phyloP scores from a whole-genome alignment of 495 filamentous ascomycete genomes.

The Neurospora sp. region DNA sequence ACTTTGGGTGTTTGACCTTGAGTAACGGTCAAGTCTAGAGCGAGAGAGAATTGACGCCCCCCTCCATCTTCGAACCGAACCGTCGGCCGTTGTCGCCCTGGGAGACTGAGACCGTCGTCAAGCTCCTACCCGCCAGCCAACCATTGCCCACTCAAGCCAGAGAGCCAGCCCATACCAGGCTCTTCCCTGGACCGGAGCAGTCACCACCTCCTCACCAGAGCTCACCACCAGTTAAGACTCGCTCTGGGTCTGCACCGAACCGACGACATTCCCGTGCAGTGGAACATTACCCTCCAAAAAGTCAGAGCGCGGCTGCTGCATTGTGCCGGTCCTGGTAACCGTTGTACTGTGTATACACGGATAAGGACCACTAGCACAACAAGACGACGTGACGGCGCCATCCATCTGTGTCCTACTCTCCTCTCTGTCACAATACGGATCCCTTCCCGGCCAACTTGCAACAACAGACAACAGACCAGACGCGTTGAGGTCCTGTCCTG shows the following conservation, averaged over 20 bases:
- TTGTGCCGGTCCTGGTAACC: slow-evolving; percentile 5
- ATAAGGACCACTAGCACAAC: slow-evolving; percentile 14
- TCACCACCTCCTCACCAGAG: slow-evolving; percentile 3
- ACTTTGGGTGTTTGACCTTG: neutral
- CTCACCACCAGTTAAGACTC: slow-evolving; percentile 1
- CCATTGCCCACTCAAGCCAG: neutral
- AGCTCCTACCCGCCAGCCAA: neutral
- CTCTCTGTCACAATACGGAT: slow-evolving; percentile 16
- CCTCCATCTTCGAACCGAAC: neutral
- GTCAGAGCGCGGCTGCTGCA: slow-evolving; percentile 9
- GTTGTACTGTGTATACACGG: neutral
- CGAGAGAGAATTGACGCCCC: neutral
- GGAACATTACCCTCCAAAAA: slow-evolving; percentile 8
- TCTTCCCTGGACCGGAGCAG: neutral
- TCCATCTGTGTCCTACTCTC: slow-evolving; percentile 37
- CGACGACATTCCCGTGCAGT: slow-evolving; percentile 19
- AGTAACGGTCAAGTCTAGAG: neutral
- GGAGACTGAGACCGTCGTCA: neutral
- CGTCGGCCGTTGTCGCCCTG: neutral
- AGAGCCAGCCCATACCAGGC: neutral
- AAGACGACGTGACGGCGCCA: slow-evolving; percentile 29
- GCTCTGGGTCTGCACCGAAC: slow-evolving; percentile 15
- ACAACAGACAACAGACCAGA: neutral
- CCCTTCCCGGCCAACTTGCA: neutral
- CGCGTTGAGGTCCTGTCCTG: neutral